Conservation (phyloP, 2,329 filamentous ascomycete species). For the Calonectria henricotiae region DNA sequence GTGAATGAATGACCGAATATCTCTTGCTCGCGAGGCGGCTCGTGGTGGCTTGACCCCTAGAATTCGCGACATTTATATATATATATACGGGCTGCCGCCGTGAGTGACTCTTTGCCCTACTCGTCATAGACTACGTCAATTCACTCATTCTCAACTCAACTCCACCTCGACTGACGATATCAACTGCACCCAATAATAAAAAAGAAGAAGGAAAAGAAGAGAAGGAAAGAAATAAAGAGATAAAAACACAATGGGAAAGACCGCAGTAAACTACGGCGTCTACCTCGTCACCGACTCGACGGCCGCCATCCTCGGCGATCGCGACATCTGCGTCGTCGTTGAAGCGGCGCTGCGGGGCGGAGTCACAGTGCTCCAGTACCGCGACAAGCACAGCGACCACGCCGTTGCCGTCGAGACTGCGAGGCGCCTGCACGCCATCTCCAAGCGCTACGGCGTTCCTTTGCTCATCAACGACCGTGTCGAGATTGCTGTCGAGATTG, state of each 20-base stretch:
- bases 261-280: constrained; percentile 80
- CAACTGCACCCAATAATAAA: background rate
- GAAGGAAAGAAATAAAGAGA: background rate
- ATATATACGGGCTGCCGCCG: constrained; percentile 11
- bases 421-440: constrained; percentile 80
- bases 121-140: constrained; percentile 32
- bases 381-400: constrained; percentile 89
- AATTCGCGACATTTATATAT: constrained; percentile 1
- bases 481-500: constrained; percentile 88
- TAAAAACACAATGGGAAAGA: constrained; percentile 41
- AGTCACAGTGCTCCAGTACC: constrained; percentile 89
- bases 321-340: constrained; percentile 81
- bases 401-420: constrained; percentile 80
- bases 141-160: constrained; percentile 32
- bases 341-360: constrained; percentile 83
- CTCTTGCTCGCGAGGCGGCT: background rate
- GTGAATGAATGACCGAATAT: background rate
- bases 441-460: constrained; percentile 78
- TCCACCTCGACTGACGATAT: background rate
- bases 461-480: constrained; percentile 94
- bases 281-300: constrained; percentile 97
- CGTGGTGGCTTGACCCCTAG: background rate
- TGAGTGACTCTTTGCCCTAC: constrained; percentile 20
- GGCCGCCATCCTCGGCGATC: constrained; percentile 82
- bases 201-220: background rate